Conservation (phyloP, 2,329 filamentous ascomycete genomes). For the Fusarium camptoceras region DNA sequence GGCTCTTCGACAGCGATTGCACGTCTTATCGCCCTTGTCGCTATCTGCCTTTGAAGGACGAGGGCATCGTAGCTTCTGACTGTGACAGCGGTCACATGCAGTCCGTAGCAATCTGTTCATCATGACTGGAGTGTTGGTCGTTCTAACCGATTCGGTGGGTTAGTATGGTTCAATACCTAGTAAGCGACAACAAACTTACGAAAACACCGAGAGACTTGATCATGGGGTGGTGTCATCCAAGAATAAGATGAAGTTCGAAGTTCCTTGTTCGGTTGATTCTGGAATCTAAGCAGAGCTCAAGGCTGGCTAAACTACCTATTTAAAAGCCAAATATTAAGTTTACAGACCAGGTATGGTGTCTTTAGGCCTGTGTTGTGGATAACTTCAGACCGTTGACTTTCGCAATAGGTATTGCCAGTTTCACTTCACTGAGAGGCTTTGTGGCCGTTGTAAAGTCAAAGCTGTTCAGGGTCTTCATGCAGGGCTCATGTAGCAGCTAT, state of each 20-base stretch:
- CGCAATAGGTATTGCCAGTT: background rate
- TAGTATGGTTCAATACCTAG: no score
- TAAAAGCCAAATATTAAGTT: background rate
- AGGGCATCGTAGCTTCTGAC: background rate
- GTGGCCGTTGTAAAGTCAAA: background rate
- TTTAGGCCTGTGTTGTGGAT: background rate
- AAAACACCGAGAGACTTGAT: background rate
- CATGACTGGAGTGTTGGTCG: background rate
- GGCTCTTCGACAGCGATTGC: background rate
- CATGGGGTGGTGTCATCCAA: background rate
- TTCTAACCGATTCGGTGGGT: background rate
- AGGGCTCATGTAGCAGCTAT: background rate
- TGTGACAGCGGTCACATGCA: background rate
- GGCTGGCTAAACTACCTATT: background rate
- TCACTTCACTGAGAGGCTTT: background rate
- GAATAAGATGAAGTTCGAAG: background rate
- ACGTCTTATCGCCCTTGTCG: background rate
- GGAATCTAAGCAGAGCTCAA: background rate
- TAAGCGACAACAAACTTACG: background rate
- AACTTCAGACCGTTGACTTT: background rate
- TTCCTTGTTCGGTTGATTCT: background rate
- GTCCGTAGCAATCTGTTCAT: background rate
- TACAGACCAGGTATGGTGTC: background rate
- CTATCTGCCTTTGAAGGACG: background rate
- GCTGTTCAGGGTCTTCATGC: background rate